These are phyloP conservation scores for Coemansia sp. DNA, from an alignment of 192 early-diverging fungal species.

Conservation along the genomic window DNA sequence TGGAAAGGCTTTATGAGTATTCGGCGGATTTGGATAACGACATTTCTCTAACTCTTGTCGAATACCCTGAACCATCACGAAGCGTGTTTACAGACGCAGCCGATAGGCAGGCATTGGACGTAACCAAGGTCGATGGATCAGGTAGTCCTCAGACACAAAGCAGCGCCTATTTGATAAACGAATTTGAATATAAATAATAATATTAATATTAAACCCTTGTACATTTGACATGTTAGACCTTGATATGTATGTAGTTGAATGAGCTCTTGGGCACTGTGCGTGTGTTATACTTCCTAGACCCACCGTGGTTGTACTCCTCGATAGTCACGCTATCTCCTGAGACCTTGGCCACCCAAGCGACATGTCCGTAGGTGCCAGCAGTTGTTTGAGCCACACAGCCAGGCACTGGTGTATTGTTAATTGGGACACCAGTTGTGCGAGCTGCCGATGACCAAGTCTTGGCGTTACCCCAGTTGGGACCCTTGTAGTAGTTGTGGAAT, in stretches of 20 bases:
- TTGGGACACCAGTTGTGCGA: constrained; percentile 15
- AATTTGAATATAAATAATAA: neutral
- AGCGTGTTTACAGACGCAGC: neutral
- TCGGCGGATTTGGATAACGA: constrained; percentile 19
- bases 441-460: constrained; percentile 42
- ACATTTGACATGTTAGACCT: neutral
- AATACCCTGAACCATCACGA: constrained; percentile 6
- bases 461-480: constrained; percentile 43
- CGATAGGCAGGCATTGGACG: neutral
- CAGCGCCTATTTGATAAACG: constrained; percentile 4
- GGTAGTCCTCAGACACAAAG: neutral
- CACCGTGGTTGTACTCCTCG: constrained; percentile 45
- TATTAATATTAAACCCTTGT: neutral
- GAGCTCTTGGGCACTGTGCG: constrained; percentile 32
- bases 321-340: constrained; percentile 37
- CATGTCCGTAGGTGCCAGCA: constrained; percentile 22
- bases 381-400: constrained; percentile 39
- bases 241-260: constrained; percentile 46
- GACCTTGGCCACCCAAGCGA: constrained; percentile 46
- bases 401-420: constrained; percentile 9
- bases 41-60: constrained; percentile 16
- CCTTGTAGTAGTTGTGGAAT: constrained; percentile 52
- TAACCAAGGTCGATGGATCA: neutral
- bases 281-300: constrained; percentile 18
- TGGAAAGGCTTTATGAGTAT: constrained; percentile 35